Conservation (phyloP, 768 basidiomycete genomes). For the Podaxis pistillaris region DNA sequence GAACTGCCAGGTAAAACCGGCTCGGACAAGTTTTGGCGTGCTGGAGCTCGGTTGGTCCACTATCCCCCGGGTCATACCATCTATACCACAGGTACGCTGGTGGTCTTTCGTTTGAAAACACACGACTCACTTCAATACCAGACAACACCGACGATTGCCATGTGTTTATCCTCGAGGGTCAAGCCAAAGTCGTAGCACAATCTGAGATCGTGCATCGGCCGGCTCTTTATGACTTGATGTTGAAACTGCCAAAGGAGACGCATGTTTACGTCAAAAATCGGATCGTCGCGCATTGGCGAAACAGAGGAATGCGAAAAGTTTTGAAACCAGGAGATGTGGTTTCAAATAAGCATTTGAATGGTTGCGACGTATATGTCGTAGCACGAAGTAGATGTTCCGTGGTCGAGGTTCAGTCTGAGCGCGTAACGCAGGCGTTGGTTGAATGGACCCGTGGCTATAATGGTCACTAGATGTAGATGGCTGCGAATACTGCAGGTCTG, state of each 20-base stretch:
- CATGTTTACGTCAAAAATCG: not conserved
- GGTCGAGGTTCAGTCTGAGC: not conserved
- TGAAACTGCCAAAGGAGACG: constrained; percentile 4
- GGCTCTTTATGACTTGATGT: constrained; percentile 2
- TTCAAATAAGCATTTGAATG: not conserved
- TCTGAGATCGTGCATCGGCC: not conserved
- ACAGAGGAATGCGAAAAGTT: not conserved
- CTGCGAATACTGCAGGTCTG: too few relatives aligned
- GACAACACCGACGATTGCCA: not conserved
- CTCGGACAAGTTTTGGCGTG: not conserved
- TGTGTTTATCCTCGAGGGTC: constrained; percentile 1
- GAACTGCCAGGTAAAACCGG: not conserved
- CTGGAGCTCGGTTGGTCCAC: not conserved
- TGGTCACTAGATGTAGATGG: too few relatives aligned
- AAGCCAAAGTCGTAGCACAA: not conserved
- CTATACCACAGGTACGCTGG: not conserved
- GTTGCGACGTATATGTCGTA: not conserved
- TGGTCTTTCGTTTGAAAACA: not conserved
- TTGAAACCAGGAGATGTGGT: not conserved
- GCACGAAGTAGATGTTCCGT: constrained; percentile 5
- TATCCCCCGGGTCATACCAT: constrained; percentile 8
- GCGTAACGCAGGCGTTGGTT: not conserved
- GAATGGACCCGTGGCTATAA: constrained; percentile 3
- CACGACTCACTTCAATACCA: not conserved
- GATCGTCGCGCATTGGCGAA: not conserved